A percentile compares a stretch with the other conserved stretches of the same genome.
These are phyloP conservation scores for Calonectria naviculata DNA, from an alignment of 2,329 filamentous ascomycete species.

Conservation along the genomic window DNA sequence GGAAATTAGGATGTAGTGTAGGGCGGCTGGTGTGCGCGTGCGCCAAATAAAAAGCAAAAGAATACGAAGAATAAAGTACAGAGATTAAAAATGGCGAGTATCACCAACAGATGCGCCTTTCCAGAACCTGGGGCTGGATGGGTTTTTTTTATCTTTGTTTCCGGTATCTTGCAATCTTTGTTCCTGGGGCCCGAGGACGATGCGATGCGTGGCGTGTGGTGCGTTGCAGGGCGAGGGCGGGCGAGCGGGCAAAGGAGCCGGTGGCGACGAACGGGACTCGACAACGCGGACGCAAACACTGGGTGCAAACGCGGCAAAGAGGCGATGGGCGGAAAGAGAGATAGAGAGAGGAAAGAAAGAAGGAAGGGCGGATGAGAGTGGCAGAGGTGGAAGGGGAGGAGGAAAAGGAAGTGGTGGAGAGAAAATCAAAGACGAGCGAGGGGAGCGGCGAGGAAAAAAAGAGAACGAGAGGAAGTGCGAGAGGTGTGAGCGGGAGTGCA, in stretches of 20 bases:
- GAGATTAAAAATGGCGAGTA: slow-evolving; percentile 41
- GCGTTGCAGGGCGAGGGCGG: slow-evolving; percentile 24
- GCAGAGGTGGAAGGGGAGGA: slow-evolving; percentile 38
- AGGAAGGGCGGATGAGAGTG: slow-evolving; percentile 42
- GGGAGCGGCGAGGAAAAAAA: slow-evolving; percentile 43
- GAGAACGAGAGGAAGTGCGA: slow-evolving; percentile 46
- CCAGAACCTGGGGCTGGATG: slow-evolving; percentile 35
- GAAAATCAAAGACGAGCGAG: slow-evolving; percentile 44
- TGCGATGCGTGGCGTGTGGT: slow-evolving; percentile 9
- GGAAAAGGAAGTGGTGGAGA: slow-evolving; percentile 46
- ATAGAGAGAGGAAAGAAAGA: slow-evolving; percentile 44
- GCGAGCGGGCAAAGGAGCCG: slow-evolving; percentile 26
- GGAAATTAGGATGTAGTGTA: slow-evolving; percentile 38
- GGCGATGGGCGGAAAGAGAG: slow-evolving; percentile 41
- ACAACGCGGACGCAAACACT: slow-evolving; percentile 33
- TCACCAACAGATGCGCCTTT: slow-evolving; percentile 44
- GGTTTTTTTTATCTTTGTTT: slow-evolving; percentile 31
- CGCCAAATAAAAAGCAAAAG: slow-evolving; percentile 36
- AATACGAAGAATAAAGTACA: slow-evolving; percentile 44
- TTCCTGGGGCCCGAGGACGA: slow-evolving; percentile 12
- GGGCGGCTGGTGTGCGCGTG: slow-evolving; percentile 18
- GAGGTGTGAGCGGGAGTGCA: slow-evolving; percentile 33
- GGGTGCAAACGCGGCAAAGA: slow-evolving; percentile 36
- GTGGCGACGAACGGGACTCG: slow-evolving; percentile 33
- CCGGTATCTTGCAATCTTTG: slow-evolving; percentile 31